These are phyloP conservation scores for Zymoseptoria pseudotritici DNA, from an alignment of 2,329 filamentous ascomycete species.

Conservation along the genomic window DNA sequence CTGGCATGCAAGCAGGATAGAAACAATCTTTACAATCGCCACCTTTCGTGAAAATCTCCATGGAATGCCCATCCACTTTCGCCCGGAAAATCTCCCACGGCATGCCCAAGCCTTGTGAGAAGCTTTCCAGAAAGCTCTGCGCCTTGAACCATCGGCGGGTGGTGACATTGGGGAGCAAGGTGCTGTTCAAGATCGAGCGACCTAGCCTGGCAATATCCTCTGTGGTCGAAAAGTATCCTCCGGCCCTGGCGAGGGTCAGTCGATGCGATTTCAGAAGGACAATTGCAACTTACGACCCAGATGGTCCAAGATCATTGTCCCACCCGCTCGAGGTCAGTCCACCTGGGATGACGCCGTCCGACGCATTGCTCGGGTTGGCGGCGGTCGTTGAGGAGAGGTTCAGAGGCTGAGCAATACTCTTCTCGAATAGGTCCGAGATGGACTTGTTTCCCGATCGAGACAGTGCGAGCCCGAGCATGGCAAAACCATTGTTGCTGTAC, in stretches of 20 bases:
- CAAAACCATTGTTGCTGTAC: conserved; percentile 4
- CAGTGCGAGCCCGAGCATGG: conserved; percentile 3
- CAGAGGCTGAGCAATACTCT: not conserved
- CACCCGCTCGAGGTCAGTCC: not conserved
- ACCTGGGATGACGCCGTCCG: not conserved
- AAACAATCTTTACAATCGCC: conserved; percentile 26
- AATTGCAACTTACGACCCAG: too few species aligned
- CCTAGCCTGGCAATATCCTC: conserved; percentile 4
- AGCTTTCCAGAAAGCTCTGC: conserved; percentile 31
- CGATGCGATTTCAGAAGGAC: not conserved
- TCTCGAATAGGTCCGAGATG: not conserved
- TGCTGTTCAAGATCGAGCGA: not conserved
- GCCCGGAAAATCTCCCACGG: conserved; percentile 43
- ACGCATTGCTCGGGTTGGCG: too few species aligned
- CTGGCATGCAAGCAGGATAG: too few species aligned
- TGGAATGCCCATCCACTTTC: conserved; percentile 32
- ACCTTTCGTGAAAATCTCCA: conserved; percentile 42
- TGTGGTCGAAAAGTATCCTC: conserved; percentile 1
- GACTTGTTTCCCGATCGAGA: not conserved
- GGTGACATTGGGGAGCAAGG: conserved; percentile 19
- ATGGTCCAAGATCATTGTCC: not conserved
- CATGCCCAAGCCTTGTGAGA: conserved; percentile 35
- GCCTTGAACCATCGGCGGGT: conserved; percentile 42
- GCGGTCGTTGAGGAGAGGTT: too few species aligned
- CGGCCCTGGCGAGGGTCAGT: not conserved